Conservation (phyloP, 2,329 filamentous ascomycete genomes). For the Exophiala bonariae region DNA sequence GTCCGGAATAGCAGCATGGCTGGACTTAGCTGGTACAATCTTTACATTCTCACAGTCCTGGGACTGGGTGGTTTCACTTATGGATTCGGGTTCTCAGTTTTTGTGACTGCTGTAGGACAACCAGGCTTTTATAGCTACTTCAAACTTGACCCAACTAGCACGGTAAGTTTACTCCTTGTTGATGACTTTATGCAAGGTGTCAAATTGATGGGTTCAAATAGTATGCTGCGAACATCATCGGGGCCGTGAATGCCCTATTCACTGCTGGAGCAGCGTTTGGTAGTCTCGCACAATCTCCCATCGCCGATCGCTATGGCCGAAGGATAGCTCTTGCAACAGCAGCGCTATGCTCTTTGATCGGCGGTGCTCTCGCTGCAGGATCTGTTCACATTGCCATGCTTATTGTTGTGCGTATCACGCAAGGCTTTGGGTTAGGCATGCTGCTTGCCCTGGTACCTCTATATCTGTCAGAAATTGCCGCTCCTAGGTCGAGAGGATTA, state of each 20-base stretch:
- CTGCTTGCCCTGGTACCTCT: constrained; percentile 44
- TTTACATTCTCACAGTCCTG: background rate
- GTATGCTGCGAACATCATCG: no score
- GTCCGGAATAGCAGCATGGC: background rate
- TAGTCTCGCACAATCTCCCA: no score
- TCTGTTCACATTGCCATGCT: constrained; percentile 13
- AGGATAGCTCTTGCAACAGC: no score
- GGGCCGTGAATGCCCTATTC: no score
- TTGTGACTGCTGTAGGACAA: constrained; percentile 1
- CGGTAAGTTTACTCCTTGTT: no score
- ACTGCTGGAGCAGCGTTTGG: no score
- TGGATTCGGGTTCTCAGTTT: background rate
- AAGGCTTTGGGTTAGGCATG: constrained; percentile 45
- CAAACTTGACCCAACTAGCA: constrained; percentile 1
- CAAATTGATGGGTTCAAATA: no score
- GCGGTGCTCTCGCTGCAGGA: constrained; percentile 38
- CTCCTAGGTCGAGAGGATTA: constrained; percentile 42
- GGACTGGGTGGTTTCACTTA: background rate
- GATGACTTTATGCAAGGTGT: no score
- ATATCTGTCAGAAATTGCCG: constrained; percentile 45
- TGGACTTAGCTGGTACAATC: background rate
- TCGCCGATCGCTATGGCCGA: no score
- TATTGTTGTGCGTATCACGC: constrained; percentile 18
- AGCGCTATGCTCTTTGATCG: constrained; percentile 19
- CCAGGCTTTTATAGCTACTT: constrained; percentile 6